A percentile compares a stretch with the other conserved stretches of the same genome.
phyloP scores from a whole-genome alignment of 192 early-diverging fungal species.

The Haplosporangium gracile region DNA sequence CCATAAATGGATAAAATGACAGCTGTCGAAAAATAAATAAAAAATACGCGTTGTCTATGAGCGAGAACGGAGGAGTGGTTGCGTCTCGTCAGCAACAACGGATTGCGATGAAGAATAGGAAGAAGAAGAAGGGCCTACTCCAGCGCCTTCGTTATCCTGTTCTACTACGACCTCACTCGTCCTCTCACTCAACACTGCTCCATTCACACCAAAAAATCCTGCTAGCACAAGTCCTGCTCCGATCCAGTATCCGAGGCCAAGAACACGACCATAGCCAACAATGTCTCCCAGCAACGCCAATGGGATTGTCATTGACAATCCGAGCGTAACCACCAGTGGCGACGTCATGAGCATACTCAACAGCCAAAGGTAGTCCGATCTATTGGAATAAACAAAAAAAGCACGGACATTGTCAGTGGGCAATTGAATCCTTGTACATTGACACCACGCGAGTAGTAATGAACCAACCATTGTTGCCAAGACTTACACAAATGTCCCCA shows the following conservation, averaged over 20 bases:
- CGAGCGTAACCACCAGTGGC: conserved; percentile 84
- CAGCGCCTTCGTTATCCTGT: conserved; percentile 12
- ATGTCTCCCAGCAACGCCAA: conserved; percentile 70
- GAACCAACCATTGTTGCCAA: neutral
- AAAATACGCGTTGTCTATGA: neutral
- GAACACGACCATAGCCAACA: conserved; percentile 70
- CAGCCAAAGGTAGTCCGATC: conserved; percentile 87
- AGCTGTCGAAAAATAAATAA: neutral
- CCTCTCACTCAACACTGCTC: conserved; percentile 44
- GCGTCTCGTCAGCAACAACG: conserved; percentile 1
- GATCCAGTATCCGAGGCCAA: conserved; percentile 68
- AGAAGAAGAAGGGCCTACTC: neutral
- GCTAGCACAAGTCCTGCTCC: conserved; percentile 76
- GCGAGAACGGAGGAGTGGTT: conserved; percentile 17
- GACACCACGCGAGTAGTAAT: neutral
- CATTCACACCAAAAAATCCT: conserved; percentile 80
- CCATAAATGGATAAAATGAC: too few relatives aligned
- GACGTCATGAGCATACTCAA: conserved; percentile 84
- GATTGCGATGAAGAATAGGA: neutral
- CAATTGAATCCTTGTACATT: neutral
- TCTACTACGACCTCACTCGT: conserved; percentile 24
- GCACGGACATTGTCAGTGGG: neutral
- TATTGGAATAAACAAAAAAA: conserved; percentile 15
- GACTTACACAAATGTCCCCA: conserved; percentile 82
- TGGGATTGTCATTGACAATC: conserved; percentile 78